These are phyloP conservation scores for Fusarium sp. DNA, from an alignment of 2,329 filamentous ascomycete species.

Conservation along the genomic window DNA sequence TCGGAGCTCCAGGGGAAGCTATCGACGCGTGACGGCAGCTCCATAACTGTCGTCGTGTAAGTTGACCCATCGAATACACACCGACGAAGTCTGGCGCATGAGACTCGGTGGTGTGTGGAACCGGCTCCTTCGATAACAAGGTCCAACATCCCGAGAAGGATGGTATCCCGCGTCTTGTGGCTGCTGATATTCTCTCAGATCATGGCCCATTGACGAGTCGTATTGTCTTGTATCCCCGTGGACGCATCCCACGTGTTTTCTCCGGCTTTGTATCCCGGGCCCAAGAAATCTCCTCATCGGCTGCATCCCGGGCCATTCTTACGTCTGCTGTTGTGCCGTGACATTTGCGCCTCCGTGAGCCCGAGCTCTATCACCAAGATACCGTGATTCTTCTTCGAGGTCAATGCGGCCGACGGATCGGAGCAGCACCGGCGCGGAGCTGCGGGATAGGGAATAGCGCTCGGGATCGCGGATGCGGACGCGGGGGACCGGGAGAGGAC, in stretches of 20 bases:
- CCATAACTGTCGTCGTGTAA: not conserved
- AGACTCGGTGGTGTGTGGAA: not conserved
- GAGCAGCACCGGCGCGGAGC: slow-evolving; percentile 26
- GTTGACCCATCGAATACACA: not conserved
- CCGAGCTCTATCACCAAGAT: not conserved
- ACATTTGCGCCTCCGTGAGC: not conserved
- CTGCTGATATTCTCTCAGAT: slow-evolving; percentile 22
- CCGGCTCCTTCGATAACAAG: not conserved
- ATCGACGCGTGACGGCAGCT: not conserved
- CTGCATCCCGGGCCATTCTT: slow-evolving; percentile 3
- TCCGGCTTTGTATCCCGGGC: slow-evolving; percentile 16
- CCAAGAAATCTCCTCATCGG: not conserved
- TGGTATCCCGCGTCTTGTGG: slow-evolving; percentile 1
- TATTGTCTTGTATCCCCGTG: not conserved
- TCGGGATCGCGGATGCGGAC: slow-evolving; percentile 16
- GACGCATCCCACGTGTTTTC: slow-evolving; percentile 3
- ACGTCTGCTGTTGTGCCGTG: slow-evolving; percentile 5
- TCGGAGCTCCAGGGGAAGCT: slow-evolving; percentile 5
- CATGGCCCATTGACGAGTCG: not conserved
- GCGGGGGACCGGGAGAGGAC: slow-evolving; percentile 18
- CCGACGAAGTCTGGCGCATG: not conserved
- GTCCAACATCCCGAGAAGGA: not conserved
- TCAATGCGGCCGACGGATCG: slow-evolving; percentile 8
- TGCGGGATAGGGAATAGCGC: slow-evolving; percentile 31
- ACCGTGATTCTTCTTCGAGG: not conserved